Base-by-base conservation (phyloP, 1,284 basidiomycete genomes). In the Ceratobasidium sp. region DNA sequence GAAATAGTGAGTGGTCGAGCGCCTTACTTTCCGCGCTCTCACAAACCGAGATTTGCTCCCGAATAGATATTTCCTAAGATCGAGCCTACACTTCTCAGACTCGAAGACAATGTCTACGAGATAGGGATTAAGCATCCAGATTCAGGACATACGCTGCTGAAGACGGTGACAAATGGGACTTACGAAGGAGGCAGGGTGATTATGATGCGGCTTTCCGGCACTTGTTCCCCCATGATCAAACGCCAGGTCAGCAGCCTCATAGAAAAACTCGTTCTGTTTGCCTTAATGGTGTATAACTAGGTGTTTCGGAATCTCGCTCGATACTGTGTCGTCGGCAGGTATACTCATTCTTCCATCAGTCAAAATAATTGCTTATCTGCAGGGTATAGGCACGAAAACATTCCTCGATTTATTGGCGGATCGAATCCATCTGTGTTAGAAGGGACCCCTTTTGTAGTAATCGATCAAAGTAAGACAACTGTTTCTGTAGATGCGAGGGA, bases 131-230 rank as follows among this genome's bases (percentile, higher is more conserved):
- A 11, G 6, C 20, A 66, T 17, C 10, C 54, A 1, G 33, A 49
- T 0, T 66, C 37, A 5, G 64, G 15, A 11, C 2, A 33, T 4
- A 66, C 42, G 3, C 13, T 66, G 47, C 15, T 66, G 28, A 66
- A 66, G 47, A 51, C 23, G 8, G 42, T 66, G 45, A n/a, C 42
- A 20, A 28, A 11, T 13, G 64, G 64, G 11, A 66, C 45, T 0
- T 66, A 66, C 31, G 15, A 51, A 3, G 47, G 45, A 31, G 64
- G 33, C 1, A 39, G 26, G 33, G 47, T 66, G 4, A 49, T 66
- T n/a, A 51, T 51, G 47, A 66, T 66, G 64, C 42, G 42, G 26
- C 17, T 66, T 33, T 66, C 64, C 2, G 47, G 64, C 5, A 49
- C 42, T 33, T 17, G 39, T 51, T 51, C 64, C 31, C 23, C 23